Evolutionary conservation across 2,329 filamentous ascomycete genomes (phyloP).

Genomic region (Cadophora gregata): DNA sequence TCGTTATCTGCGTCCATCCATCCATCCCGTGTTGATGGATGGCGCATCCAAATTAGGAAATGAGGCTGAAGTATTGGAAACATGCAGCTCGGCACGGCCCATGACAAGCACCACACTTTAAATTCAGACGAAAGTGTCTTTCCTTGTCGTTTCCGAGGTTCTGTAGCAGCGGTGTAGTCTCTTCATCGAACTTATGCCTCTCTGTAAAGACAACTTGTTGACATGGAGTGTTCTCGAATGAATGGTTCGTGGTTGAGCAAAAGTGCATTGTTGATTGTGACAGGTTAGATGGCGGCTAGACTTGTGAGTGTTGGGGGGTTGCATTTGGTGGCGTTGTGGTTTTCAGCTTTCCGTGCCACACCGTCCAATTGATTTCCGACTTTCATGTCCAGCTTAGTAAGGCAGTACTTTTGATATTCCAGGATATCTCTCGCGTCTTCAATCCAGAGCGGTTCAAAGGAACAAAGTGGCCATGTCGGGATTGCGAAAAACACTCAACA

Average conservation of each 20-base stretch:
- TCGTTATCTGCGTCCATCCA: neutral
- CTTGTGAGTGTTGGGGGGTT: neutral
- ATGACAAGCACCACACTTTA: neutral
- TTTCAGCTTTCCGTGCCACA: neutral
- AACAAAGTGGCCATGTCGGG: neutral
- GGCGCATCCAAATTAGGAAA: conserved; percentile 13
- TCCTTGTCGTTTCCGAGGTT: neutral
- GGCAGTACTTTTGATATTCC: neutral
- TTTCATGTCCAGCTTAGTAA: neutral
- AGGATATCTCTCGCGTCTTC: neutral
- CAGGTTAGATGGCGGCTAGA: neutral
- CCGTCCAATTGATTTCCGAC: neutral
- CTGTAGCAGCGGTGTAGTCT: neutral
- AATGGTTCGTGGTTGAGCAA: neutral
- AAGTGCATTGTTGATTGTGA: neutral
- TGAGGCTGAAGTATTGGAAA: conserved; percentile 16
- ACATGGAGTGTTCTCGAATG: too few relatives aligned
- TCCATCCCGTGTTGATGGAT: conserved; percentile 5
- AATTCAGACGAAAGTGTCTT: too few relatives aligned
- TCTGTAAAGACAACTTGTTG: neutral
- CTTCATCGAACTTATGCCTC: neutral
- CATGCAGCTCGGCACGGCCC: neutral
- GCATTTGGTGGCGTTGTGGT: conserved; percentile 13
- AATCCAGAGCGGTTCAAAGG: too few relatives aligned
- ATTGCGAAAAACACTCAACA: neutral